phyloP scores from a whole-genome alignment of 352 stramenopile genomes.

The Pythium sukuiense region DNA sequence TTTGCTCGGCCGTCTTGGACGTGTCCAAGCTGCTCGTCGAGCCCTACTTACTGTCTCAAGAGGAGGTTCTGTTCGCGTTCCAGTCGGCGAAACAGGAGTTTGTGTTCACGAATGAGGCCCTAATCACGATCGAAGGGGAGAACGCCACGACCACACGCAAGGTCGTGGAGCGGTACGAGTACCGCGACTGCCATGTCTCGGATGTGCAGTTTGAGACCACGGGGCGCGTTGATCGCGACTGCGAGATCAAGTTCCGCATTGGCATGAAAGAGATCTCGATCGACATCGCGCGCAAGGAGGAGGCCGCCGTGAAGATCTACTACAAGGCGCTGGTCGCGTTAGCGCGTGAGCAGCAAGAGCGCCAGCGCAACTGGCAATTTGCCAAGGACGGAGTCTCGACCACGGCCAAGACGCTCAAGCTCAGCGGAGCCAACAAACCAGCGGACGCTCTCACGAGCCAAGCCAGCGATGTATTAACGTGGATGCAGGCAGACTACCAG shows the following conservation, averaged over 20 bases:
- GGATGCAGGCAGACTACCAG: too few relatives aligned
- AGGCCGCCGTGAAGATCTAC: conserved; percentile 43
- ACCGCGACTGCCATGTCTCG: conserved; percentile 9
- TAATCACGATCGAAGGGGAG: conserved; percentile 40
- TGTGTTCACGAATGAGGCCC: conserved; percentile 55
- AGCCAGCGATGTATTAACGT: too few relatives aligned
- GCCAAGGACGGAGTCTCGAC: too few relatives aligned
- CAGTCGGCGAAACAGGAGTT: conserved; percentile 56
- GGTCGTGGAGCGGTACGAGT: neutral
- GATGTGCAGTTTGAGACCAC: conserved; percentile 55
- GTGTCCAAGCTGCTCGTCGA: conserved; percentile 38
- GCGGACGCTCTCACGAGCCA: neutral
- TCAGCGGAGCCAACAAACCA: conserved; percentile 15
- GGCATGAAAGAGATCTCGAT: conserved; percentile 41
- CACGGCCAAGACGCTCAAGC: conserved; percentile 33
- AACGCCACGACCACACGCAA: conserved; percentile 47
- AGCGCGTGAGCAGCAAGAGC: conserved; percentile 38
- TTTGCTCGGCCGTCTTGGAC: conserved; percentile 29
- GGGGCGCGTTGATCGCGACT: conserved; percentile 55
- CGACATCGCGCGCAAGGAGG: conserved; percentile 55
- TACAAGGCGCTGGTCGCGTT: conserved; percentile 56
- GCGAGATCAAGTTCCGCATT: conserved; percentile 65
- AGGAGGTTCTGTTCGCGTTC: conserved; percentile 50
- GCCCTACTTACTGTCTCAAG: conserved; percentile 46
- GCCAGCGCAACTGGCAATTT: conserved; percentile 37